Conservation (phyloP, 257 asterid species). For the Paraleonurus japonicus region DNA sequence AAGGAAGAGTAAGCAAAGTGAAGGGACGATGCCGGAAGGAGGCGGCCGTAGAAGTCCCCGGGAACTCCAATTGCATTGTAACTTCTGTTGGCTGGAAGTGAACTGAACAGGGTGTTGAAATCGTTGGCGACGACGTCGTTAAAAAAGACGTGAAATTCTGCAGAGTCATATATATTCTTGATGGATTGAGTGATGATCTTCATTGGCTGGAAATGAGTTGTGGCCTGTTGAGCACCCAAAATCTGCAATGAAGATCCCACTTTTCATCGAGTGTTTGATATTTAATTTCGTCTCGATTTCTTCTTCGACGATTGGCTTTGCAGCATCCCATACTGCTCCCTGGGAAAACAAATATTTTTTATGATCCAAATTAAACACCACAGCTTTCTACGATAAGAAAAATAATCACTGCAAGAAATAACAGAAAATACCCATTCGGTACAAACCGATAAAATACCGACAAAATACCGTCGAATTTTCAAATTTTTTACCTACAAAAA, state of each 20-base stretch:
- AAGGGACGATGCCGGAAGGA: not conserved
- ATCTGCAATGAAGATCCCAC: constrained; percentile 31
- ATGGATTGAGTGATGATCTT: constrained; percentile 29
- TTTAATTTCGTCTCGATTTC: constrained; percentile 12
- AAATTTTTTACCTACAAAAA: too few species aligned
- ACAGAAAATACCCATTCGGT: too few species aligned
- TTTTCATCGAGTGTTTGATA: not conserved
- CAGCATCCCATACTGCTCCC: constrained; percentile 22
- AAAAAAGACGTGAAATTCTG: constrained; percentile 23
- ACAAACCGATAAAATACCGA: too few species aligned
- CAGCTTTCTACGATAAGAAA: too few species aligned
- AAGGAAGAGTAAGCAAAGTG: constrained; percentile 37
- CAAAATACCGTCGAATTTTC: too few species aligned
- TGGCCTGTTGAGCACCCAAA: constrained; percentile 49
- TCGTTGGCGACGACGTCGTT: constrained; percentile 33
- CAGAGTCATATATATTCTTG: not conserved
- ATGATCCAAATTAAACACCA: not conserved
- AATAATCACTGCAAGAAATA: too few species aligned
- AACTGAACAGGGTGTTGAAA: not conserved
- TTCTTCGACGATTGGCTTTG: constrained; percentile 25
- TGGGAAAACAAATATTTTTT: not conserved
- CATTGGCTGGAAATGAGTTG: constrained; percentile 37
- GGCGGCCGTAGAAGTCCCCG: not conserved
- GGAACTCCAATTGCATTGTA: not conserved
- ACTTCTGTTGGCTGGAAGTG: not conserved